Percentiles rank a stretch among this genome's conserved stretches.
phyloP scores from a whole-genome alignment of 2,329 filamentous ascomycete species.

The Cercospora sesami region DNA sequence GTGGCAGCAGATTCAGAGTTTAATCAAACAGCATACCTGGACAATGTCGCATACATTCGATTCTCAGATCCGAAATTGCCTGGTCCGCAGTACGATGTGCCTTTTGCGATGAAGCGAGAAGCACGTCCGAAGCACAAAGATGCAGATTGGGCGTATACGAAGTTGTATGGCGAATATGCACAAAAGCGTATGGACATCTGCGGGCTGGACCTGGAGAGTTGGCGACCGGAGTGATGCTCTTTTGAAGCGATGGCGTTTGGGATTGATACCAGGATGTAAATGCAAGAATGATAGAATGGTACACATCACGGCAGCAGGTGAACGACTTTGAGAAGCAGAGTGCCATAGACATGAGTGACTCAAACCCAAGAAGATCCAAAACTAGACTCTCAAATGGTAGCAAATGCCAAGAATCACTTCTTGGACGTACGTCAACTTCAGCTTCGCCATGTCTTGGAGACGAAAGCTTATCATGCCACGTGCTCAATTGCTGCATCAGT shows the following conservation, averaged over 20 bases:
- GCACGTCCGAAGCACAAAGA: slow-evolving; percentile 49
- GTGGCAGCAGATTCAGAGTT: slow-evolving; percentile 36
- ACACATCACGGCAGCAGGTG: neutral
- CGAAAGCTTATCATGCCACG: slow-evolving; percentile 7
- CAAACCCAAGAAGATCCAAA: neutral
- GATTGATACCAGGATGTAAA: neutral
- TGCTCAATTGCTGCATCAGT: slow-evolving; percentile 6
- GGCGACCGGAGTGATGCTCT: slow-evolving; percentile 26
- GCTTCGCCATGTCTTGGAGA: slow-evolving; percentile 2
- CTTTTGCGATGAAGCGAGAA: slow-evolving; percentile 43
- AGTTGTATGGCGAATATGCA: slow-evolving; percentile 52
- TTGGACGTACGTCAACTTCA: neutral
- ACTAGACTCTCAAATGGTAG: neutral
- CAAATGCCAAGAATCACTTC: neutral
- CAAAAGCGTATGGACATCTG: slow-evolving; percentile 55
- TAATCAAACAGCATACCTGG: slow-evolving; percentile 48
- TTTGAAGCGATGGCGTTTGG: neutral
- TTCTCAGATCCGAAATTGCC: slow-evolving; percentile 51
- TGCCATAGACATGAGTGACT: neutral
- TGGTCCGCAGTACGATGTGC: slow-evolving; percentile 54
- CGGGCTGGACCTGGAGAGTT: slow-evolving; percentile 53
- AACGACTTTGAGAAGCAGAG: neutral
- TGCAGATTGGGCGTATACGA: slow-evolving; percentile 52
- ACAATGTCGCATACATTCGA: slow-evolving; percentile 48
- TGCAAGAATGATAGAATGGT: neutral